These are phyloP conservation scores for Alloteropsis semialata DNA, from an alignment of 176 grass and related monocot species.

Conservation along the genomic window DNA sequence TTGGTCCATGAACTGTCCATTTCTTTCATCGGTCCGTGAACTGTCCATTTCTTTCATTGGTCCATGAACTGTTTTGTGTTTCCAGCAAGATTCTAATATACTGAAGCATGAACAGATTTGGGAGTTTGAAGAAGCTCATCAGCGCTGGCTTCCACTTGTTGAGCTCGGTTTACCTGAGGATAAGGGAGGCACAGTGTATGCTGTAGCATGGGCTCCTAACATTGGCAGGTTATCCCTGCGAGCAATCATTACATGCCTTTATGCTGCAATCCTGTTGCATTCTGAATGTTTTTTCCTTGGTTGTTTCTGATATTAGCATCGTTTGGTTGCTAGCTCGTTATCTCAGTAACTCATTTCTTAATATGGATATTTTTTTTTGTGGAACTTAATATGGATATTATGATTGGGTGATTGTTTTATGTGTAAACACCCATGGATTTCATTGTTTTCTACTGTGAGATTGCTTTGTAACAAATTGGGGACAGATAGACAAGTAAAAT, in stretches of 20 bases:
- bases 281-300: neutral
- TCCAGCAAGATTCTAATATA: conserved; percentile 25
- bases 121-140: conserved; percentile 87
- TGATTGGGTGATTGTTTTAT: neutral
- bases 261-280: neutral
- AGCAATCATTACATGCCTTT: conserved; percentile 16
- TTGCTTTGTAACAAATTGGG: neutral
- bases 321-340: conserved; percentile 5
- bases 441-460: neutral
- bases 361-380: neutral
- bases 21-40: neutral
- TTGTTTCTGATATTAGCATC: conserved; percentile 2
- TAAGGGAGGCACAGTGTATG: conserved; percentile 63
- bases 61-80: neutral
- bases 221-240: conserved; percentile 68
- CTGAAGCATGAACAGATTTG: conserved; percentile 67
- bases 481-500: neutral
- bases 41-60: neutral
- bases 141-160: conserved; percentile 78
- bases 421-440: neutral
- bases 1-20: neutral
- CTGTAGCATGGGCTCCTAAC: conserved; percentile 93
- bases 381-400: too few species aligned
- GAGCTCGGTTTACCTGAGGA: conserved; percentile 73
- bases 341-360: neutral